phyloP scores from a whole-genome alignment of 2,329 filamentous ascomycete species.

The Westerdykella sp. region DNA sequence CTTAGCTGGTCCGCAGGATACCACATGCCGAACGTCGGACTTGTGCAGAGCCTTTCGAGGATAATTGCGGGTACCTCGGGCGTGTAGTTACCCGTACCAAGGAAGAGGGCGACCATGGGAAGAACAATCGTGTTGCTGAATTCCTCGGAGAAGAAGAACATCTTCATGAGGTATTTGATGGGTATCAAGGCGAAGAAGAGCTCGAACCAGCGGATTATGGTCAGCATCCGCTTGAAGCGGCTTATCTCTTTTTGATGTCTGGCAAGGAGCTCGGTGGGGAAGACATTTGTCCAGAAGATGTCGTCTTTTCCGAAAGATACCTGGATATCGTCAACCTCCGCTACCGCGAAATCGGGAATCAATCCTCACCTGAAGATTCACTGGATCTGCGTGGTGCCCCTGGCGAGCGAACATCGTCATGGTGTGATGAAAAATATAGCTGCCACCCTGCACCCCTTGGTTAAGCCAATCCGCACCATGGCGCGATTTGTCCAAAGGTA shows the following conservation, averaged over 20 bases:
- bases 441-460: constrained; percentile 58
- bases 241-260: constrained; percentile 52
- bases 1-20: constrained; percentile 46
- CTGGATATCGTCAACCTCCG: constrained; percentile 9
- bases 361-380: constrained; percentile 48
- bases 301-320: constrained; percentile 59
- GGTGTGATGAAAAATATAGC: constrained; percentile 62
- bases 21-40: constrained; percentile 55
- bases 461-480: constrained; percentile 57
- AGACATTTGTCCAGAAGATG: constrained; percentile 61
- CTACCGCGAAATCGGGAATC: neutral
- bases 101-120: constrained; percentile 65
- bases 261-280: constrained; percentile 53
- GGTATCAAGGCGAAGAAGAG: constrained; percentile 54
- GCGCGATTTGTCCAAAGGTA: constrained; percentile 49
- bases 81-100: constrained; percentile 70
- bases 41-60: constrained; percentile 48
- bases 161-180: constrained; percentile 58
- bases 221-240: constrained; percentile 50
- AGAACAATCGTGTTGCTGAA: constrained; percentile 67
- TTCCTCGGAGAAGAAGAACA: constrained; percentile 63
- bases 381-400: constrained; percentile 50
- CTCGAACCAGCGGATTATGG: constrained; percentile 55
- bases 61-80: constrained; percentile 65
- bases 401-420: constrained; percentile 58